These are phyloP conservation scores for Selaginella moellendorffii DNA, from an alignment of 75 land plant species.

Conservation along the genomic window DNA sequence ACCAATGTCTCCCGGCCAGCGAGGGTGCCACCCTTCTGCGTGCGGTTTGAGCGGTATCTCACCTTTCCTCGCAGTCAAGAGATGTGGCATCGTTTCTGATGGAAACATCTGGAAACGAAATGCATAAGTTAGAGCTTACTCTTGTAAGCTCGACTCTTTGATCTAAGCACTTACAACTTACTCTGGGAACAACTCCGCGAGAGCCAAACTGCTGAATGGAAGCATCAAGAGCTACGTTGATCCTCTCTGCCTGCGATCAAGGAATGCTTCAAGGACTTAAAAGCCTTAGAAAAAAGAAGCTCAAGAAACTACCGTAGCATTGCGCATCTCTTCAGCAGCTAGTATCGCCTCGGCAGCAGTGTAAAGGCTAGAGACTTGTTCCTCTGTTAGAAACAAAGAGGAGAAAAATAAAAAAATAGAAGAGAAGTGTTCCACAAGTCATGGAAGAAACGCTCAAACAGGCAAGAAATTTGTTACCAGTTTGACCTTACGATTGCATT, in stretches of 20 bases:
- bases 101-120: not conserved
- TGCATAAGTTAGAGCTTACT: too few relatives aligned
- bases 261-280: too few relatives aligned
- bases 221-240: slow-evolving; percentile 27
- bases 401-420: too few relatives aligned
- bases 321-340: slow-evolving; percentile 23
- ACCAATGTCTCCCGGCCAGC: slow-evolving; percentile 30
- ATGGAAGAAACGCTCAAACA: too few relatives aligned
- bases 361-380: slow-evolving; percentile 23
- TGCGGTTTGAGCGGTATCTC: not conserved
- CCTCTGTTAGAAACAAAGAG: slow-evolving; percentile 17
- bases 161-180: too few relatives aligned
- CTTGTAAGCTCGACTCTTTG: too few relatives aligned
- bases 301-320: slow-evolving; percentile 22
- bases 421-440: too few relatives aligned
- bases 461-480: not conserved
- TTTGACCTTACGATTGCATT: slow-evolving; percentile 28
- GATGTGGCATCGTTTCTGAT: not conserved
- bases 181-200: slow-evolving; percentile 19
- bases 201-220: slow-evolving; percentile 21
- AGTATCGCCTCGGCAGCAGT: slow-evolving; percentile 22
- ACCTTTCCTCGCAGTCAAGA: slow-evolving; percentile 11
- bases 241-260: slow-evolving; percentile 20
- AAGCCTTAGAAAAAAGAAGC: too few relatives aligned
- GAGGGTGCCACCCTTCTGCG: slow-evolving; percentile 27